Conservation (phyloP, 2,329 filamentous ascomycete genomes). For the Penicillium sp. region DNA sequence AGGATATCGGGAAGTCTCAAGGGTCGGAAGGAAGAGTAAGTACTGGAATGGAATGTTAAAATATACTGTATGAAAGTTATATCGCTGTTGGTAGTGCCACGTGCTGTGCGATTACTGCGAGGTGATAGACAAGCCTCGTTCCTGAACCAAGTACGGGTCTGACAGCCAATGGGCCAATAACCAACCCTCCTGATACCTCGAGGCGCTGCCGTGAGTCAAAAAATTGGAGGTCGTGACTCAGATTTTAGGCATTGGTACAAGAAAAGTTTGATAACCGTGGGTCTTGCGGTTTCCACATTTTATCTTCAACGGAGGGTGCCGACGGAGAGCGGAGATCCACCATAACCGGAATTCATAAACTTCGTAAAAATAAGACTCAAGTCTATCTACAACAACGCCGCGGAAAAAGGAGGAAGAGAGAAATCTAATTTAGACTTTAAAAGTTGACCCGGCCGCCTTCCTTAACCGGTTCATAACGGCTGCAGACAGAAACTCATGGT, state of each 20-base stretch:
- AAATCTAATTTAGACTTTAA: slow-evolving; percentile 45
- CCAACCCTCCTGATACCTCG: neutral
- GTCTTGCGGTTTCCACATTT: slow-evolving; percentile 1
- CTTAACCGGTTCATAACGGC: slow-evolving; percentile 84
- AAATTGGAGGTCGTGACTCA: slow-evolving; percentile 3
- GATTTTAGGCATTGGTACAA: slow-evolving; percentile 1
- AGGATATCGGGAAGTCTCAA: neutral
- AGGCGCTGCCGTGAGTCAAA: neutral
- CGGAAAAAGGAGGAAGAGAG: neutral
- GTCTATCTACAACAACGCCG: neutral
- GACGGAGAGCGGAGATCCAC: slow-evolving; percentile 18
- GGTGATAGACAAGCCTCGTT: neutral
- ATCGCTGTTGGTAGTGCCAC: neutral
- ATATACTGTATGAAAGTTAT: neutral
- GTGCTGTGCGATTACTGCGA: neutral
- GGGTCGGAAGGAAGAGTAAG: neutral
- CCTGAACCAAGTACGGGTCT: neutral
- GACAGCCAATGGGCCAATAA: neutral
- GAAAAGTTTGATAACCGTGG: slow-evolving; percentile 9
- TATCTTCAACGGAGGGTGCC: slow-evolving; percentile 16
- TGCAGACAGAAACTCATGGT: slow-evolving; percentile 78
- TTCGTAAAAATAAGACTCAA: slow-evolving; percentile 1
- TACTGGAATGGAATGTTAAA: neutral
- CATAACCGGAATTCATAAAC: neutral
- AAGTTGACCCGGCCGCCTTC: slow-evolving; percentile 71